Evolutionary conservation across 192 early-diverging fungal genomes (phyloP), one percentile per base, ranked within the genome.

Genomic region (Coemansia sp.): DNA sequence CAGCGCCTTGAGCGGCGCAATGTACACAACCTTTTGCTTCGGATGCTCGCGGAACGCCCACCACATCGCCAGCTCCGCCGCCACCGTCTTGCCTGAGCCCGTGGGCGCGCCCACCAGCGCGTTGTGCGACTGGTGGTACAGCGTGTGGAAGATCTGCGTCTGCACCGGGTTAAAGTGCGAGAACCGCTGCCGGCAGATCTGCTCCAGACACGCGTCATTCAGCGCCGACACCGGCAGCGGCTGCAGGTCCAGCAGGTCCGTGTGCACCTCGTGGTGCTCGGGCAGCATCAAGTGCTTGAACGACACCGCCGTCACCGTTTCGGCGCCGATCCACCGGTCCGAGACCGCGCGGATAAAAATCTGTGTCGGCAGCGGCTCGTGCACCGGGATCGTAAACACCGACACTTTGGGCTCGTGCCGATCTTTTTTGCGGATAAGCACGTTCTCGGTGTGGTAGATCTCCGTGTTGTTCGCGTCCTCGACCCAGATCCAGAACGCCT

Each of bases 121-220:
- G 70, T 98, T 97, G 55, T 88, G 79, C 7, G 83, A 48, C 10
- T 89, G 87, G 50, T 81, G 83, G 60, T 99, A 99, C 14, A 97
- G 79, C 0, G 95, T 94, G 54, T 99, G 92, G 83, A 99, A 99
- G 36, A 99, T 87, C 64, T 99, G 97, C 2, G 97, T 97, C 72
- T 99, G 97, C 25, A 99, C 87, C 0, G 97, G 94, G 57, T 99
- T 99, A 67, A 99, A 99, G 63, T 91, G 94, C n/a, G 88, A 67
- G 63, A 99, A 95, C 20, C 93, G 79, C 58, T 81, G 59, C 21
- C 69, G 40, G 53, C 92, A 99, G 48, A 95, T 93, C 26, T 77
- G 85, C 58, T 99, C 95, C 35, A 97, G 67, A 5, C 86, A 65
- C 7, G 87, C 79, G 55, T 98, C 80, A 30, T 89, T 71, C 27